A percentile compares a stretch with the other conserved stretches of the same genome.
Conservation (phyloP, 2,329 filamentous ascomycete species). For the Cercospora berteroae region DNA sequence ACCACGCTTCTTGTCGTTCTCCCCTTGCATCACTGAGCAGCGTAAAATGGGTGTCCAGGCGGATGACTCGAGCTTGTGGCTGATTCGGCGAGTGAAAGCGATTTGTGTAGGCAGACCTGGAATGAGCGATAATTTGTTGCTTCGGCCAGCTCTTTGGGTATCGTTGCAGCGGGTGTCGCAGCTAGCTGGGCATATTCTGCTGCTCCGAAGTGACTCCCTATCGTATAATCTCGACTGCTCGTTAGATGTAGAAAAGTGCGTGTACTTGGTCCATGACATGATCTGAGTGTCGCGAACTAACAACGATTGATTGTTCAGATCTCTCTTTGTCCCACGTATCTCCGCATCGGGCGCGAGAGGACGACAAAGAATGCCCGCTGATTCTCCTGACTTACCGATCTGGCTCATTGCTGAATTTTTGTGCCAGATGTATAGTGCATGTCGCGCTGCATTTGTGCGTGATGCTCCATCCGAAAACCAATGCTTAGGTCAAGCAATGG, state of each 20-base stretch:
- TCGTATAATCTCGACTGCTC: background rate
- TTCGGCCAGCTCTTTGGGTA: background rate
- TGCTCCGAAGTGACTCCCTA: background rate
- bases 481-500: background rate
- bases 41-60: background rate
- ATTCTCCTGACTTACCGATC: background rate
- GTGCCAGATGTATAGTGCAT: background rate
- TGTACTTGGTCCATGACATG: background rate
- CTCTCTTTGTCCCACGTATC: background rate
- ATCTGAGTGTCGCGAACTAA: background rate
- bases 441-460: background rate
- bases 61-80: background rate
- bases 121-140: background rate
- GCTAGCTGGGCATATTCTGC: background rate
- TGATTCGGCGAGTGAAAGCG: background rate
- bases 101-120: background rate
- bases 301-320: background rate
- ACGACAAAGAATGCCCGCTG: background rate
- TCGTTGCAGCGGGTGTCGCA: background rate
- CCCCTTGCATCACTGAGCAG: background rate
- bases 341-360: background rate
- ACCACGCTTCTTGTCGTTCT: background rate
- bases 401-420: background rate
- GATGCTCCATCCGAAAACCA: background rate
- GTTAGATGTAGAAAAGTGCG: background rate